These are phyloP conservation scores for Ilex aquifolium DNA, from an alignment of 257 asterid species.

Conservation along the genomic window DNA sequence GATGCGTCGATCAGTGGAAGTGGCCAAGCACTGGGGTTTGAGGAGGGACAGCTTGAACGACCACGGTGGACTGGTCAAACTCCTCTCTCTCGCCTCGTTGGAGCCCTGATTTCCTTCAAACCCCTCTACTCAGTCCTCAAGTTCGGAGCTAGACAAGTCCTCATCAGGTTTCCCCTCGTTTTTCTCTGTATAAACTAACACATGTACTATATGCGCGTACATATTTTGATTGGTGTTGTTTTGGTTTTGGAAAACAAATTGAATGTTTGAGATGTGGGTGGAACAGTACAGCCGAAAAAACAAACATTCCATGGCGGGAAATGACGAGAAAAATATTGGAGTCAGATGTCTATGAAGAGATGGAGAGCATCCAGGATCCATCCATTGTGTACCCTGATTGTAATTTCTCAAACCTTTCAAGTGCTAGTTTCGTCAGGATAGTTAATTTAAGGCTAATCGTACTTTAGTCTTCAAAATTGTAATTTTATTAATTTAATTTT, in stretches of 20 bases:
- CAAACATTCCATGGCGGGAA: slow-evolving; percentile 85
- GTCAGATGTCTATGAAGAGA: slow-evolving; percentile 75
- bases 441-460: no score
- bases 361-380: slow-evolving; percentile 53
- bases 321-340: slow-evolving; percentile 80
- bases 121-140: slow-evolving; percentile 76
- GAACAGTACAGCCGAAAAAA: slow-evolving; percentile 94
- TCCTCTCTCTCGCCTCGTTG: slow-evolving; percentile 74
- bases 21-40: slow-evolving; percentile 33
- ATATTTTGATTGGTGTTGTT: not conserved
- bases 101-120: slow-evolving; percentile 70
- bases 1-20: slow-evolving; percentile 20
- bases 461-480: no score
- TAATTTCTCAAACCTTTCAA: slow-evolving; percentile 26
- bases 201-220: no score
- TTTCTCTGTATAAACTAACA: not conserved
- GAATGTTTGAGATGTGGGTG: not conserved
- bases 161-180: slow-evolving; percentile 45
- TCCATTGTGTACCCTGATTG: slow-evolving; percentile 85
- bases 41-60: slow-evolving; percentile 77
- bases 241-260: not conserved
- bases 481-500: no score
- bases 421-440: no score
- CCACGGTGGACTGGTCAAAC: slow-evolving; percentile 89
- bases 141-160: slow-evolving; percentile 84